Percentiles rank a stretch among this genome's conserved stretches.
Conservation (phyloP, 495 filamentous ascomycete genomes). For the Hypoxylon cercidicola region DNA sequence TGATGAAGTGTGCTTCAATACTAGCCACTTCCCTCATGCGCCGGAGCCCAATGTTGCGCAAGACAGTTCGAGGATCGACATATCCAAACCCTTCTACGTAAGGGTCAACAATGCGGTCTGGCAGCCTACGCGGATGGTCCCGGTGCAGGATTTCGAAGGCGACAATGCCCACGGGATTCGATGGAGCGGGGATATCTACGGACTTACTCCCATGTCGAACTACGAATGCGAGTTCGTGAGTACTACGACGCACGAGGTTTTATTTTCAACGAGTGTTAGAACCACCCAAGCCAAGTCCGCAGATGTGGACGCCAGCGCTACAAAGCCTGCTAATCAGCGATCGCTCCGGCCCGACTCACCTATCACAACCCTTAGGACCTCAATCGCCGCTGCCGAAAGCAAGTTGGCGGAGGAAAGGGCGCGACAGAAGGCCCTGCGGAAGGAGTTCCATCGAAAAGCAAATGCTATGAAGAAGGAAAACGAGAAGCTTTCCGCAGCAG, state of each 20-base stretch:
- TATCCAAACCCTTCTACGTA: constrained; percentile 82
- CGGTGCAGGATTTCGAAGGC: constrained; percentile 65
- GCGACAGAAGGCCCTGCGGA: constrained; percentile 77
- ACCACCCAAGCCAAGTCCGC: constrained; percentile 76
- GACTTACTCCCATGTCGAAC: constrained; percentile 83
- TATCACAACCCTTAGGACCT: constrained; percentile 86
- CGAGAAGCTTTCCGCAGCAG: constrained; percentile 73
- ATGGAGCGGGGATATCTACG: constrained; percentile 89
- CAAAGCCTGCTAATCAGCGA: constrained; percentile 62
- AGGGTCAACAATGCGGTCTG: constrained; percentile 89
- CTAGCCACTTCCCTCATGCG: constrained; percentile 67
- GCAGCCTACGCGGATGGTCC: constrained; percentile 80
- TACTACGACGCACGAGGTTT: constrained; percentile 73
- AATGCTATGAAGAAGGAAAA: constrained; percentile 81
- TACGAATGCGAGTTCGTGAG: constrained; percentile 88
- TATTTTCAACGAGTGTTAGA: constrained; percentile 82
- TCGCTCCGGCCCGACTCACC: constrained; percentile 83
- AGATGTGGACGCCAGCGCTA: constrained; percentile 61
- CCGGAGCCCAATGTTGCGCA: constrained; percentile 51
- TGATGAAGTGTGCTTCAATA: constrained; percentile 84
- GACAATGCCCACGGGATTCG: constrained; percentile 54
- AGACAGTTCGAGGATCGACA: constrained; percentile 65
- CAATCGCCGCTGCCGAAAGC: constrained; percentile 80
- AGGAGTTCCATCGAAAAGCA: constrained; percentile 79
- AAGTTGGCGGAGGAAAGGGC: constrained; percentile 81